Evolutionary conservation across 192 early-diverging fungal species (phyloP), one percentile per base, ranked within the genome.

Genomic region (Lobulomyces angularis): DNA sequence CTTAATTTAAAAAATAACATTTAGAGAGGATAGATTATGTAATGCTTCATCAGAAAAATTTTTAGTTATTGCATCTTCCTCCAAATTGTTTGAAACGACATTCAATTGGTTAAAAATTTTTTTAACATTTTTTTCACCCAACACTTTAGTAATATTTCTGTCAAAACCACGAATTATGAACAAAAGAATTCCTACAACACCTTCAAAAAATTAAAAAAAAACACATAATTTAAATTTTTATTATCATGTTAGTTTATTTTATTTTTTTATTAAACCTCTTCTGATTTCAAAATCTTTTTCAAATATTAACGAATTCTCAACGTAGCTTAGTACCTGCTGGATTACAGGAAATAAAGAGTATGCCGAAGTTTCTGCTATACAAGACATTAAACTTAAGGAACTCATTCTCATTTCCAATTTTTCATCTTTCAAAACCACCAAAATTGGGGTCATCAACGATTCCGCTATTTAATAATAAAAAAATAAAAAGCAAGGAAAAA

Each of bases 101-200:
- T n/a, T n/a, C n/a, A n/a, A n/a, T n/a, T n/a, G n/a, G n/a, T n/a
- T n/a, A n/a, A n/a, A n/a, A n/a, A n/a, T n/a, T n/a, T n/a, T n/a
- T n/a, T n/a, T n/a, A n/a, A n/a, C n/a, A n/a, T n/a, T n/a, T n/a
- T n/a, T n/a, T n/a, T n/a, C n/a, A n/a, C n/a, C n/a, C n/a, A 76
- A 65, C 3, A 67, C 47, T 23, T 61, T 61, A 16, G 81, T 35
- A 22, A 76, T 59, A 1, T 71, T 58, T 12, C 40, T 50, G 0
- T 61, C 67, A 17, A 88, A 61, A 6, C 83, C 89, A 21, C 83
- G 62, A 31, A 90, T 62, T 30, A 93, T 37, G 5, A 71, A 65
- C 25, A 82, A 51, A 31, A 84, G 55, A 12, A 83, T 56, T 38
- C 83, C 65, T 1, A 80, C 74, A 0, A 81, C 83, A 8, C 79